Percentiles rank a stretch among this genome's conserved stretches.
Evolutionary conservation across 148 eudicot species (phyloP).

Genomic region (Diospyros lotus): DNA sequence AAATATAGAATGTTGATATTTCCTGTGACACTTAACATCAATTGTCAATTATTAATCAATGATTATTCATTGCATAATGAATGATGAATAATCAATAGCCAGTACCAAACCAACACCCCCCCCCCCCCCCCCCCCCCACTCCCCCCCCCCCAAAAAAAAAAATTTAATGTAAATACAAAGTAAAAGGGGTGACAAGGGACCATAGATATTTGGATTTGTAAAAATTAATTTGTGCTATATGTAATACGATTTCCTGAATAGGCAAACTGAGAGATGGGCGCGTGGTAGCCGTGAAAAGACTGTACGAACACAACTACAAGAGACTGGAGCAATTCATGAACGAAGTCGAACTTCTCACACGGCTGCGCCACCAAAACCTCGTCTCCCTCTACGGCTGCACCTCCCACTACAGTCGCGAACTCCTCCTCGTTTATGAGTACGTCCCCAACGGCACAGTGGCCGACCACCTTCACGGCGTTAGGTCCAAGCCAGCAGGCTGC

Average conservation of each 20-base stretch:
- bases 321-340: conserved; percentile 9
- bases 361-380: conserved; percentile 45
- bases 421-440: conserved; percentile 60
- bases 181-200: too few species aligned
- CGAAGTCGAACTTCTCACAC: conserved; percentile 1
- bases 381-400: conserved; percentile 66
- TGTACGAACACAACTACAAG: conserved; percentile 28
- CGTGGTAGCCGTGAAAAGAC: conserved; percentile 68
- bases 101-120: too few species aligned
- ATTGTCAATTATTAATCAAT: too few species aligned
- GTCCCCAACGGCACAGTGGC: conserved; percentile 60
- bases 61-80: too few species aligned
- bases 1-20: too few species aligned
- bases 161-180: too few species aligned
- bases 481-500: neutral
- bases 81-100: too few species aligned
- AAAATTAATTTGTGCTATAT: too few species aligned
- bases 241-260: conserved; percentile 9
- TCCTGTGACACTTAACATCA: too few species aligned
- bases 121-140: too few species aligned
- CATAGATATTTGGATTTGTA: too few species aligned
- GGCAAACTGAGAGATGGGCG: conserved; percentile 56
- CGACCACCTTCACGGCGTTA: conserved; percentile 17
- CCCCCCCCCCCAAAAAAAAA: too few species aligned
- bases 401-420: conserved; percentile 52